Conservation (phyloP, 306 rosid genomes). For the Senna tora region DNA sequence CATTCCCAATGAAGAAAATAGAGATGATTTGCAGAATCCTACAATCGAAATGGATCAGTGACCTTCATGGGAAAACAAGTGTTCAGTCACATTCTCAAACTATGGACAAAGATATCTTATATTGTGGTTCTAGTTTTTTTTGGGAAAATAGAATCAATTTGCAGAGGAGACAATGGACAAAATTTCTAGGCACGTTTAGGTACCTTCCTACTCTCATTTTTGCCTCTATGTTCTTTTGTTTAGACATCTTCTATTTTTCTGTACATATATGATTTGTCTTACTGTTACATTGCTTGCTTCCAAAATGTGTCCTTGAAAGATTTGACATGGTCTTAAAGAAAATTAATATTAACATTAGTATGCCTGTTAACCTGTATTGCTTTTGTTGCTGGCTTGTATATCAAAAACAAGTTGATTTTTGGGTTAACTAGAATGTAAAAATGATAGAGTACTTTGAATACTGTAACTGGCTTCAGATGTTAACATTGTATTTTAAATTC, state of each 20-base stretch:
- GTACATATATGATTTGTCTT: neutral
- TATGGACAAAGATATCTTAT: conserved; percentile 29
- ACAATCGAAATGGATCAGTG: conserved; percentile 33
- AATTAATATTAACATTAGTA: neutral
- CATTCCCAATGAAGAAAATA: conserved; percentile 35
- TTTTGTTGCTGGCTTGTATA: neutral
- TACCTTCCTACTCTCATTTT: conserved; percentile 1
- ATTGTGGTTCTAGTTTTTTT: conserved; percentile 30
- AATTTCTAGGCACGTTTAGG: conserved; percentile 36
- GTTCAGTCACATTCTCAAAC: conserved; percentile 36
- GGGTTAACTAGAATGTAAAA: neutral
- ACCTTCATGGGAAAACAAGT: conserved; percentile 14
- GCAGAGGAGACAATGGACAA: conserved; percentile 32
- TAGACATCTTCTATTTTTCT: neutral
- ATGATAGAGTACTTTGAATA: neutral
- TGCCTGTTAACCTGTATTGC: neutral
- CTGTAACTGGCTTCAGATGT: neutral
- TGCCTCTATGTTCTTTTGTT: conserved; percentile 12
- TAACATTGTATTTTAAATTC: too few species aligned
- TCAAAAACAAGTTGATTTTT: neutral
- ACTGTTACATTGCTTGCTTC: neutral
- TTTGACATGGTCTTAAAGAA: neutral
- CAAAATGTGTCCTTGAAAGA: neutral
- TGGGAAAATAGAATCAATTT: conserved; percentile 33
- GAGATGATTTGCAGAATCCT: conserved; percentile 32